phyloP scores from a whole-genome alignment of 1,284 basidiomycete species.

The Puccinia triticina region DNA sequence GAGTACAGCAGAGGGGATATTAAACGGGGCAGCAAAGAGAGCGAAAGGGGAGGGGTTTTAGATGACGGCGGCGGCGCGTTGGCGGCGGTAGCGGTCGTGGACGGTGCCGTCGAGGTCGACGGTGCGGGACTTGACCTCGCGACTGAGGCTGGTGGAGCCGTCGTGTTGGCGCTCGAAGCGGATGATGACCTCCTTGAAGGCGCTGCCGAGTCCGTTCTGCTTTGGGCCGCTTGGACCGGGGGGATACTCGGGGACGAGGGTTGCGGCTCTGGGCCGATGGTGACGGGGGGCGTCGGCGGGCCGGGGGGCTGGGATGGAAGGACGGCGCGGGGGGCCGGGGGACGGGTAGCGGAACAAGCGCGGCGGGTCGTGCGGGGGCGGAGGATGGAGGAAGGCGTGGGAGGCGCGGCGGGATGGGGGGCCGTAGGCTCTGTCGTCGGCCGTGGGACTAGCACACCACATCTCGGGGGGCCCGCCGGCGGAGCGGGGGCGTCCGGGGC shows the following conservation, averaged over 20 bases:
- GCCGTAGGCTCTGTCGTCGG: background rate
- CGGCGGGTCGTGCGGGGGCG: background rate
- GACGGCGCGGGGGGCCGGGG: too few relatives aligned
- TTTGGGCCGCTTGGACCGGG: background rate
- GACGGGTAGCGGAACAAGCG: background rate
- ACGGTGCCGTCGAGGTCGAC: constrained; percentile 39
- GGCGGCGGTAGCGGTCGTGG: constrained; percentile 34
- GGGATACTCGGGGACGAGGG: constrained; percentile 6
- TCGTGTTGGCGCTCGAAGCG: constrained; percentile 21
- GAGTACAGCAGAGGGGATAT: too few relatives aligned
- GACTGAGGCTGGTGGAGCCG: constrained; percentile 2
- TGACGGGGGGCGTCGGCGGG: background rate
- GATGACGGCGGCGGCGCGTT: constrained; percentile 30
- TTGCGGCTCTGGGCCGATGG: background rate
- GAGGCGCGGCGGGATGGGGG: background rate
- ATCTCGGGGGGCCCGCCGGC: too few relatives aligned
- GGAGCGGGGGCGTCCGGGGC: background rate
- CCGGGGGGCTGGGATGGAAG: background rate
- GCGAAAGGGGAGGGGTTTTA: background rate
- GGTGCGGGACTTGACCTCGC: constrained; percentile 13
- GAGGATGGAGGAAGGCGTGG: background rate
- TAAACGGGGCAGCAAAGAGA: too few relatives aligned
- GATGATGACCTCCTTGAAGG: constrained; percentile 33
- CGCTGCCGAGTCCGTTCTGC: background rate
- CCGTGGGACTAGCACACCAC: too few relatives aligned